phyloP scores from a whole-genome alignment of 2,329 filamentous ascomycete species.

The Helotiales sp. region DNA sequence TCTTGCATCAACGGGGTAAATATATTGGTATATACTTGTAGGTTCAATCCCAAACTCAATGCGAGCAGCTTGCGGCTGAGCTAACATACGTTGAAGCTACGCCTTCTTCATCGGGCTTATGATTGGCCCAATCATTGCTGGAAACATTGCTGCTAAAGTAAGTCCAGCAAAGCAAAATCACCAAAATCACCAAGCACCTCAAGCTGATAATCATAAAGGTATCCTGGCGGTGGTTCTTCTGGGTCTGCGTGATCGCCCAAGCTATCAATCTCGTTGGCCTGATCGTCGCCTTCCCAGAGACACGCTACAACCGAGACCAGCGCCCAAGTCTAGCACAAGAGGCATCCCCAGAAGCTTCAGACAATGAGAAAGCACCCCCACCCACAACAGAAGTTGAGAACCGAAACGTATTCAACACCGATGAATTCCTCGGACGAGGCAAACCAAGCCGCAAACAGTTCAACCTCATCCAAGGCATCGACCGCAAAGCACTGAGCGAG shows the following conservation, averaged over 20 bases:
- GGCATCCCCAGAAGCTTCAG: neutral
- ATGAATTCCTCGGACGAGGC: neutral
- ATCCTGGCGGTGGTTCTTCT: neutral
- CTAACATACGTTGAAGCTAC: neutral
- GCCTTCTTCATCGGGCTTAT: neutral
- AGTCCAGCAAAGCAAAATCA: neutral
- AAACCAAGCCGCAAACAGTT: neutral
- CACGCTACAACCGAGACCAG: neutral
- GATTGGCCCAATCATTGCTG: neutral
- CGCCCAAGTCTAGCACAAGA: neutral
- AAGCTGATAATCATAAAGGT: neutral
- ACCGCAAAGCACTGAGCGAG: neutral
- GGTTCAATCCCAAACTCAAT: neutral
- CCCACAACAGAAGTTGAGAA: neutral
- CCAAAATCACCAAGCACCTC: neutral
- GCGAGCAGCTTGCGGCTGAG: neutral
- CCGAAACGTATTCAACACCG: neutral
- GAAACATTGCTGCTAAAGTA: neutral
- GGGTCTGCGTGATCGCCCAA: neutral
- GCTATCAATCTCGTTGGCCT: neutral
- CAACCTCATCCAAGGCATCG: neutral
- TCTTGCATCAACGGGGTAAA: neutral
- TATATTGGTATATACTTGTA: conserved; percentile 1
- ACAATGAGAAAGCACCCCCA: neutral
- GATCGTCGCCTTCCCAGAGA: neutral